Base-by-base conservation (phyloP, 495 filamentous ascomycete genomes). In the Aspergillus wentii region DNA sequence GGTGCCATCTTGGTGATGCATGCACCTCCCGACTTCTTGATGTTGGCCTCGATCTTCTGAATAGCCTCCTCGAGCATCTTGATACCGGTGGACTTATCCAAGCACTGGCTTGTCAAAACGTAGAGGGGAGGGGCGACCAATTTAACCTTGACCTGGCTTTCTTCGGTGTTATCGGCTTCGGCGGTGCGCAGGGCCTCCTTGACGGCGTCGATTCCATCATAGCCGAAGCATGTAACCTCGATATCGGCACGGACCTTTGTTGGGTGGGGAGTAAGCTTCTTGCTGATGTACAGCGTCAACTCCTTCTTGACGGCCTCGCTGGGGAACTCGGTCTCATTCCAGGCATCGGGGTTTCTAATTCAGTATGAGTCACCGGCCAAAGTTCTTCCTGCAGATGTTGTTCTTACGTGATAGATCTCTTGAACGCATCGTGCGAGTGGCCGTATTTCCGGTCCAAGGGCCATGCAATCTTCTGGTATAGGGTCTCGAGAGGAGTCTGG, bases 171-270 rank as follows among this genome's bases (percentile, higher is more conserved):
- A 51, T 82, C 79, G 35, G 82, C 86, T 65, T 96, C 90, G 36
- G 90, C 90, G 33, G 79, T 83, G 52, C 88, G 80, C 33, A 96
- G 73, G 27, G 90, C 88, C 6, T 75, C 68, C 76, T 98, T 98
- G 55, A 98, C 89, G 19, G 92, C 92, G 52, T 97, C 92, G 72
- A 98, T 97, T 52, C 92, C 92, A 41, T 97, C 92, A 63, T 98
- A 98, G 25, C 84, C 84, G 70, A 96, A 98, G 73, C 92, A 98
- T 35, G 89, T 96, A 33, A 96, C 92, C 66, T 96, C 92, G 37
- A 98, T 85, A 66, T 98, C 92, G 46, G 92, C 88, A 55, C 92
- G 91, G 38, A 98, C 88, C 68, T 98, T 98, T 32, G 90, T 97
- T 2, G 92, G 92, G 56, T 95, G 90, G 16, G 92, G 92, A 9